Conservation (phyloP, 768 basidiomycete genomes). For the Russula foetens region DNA sequence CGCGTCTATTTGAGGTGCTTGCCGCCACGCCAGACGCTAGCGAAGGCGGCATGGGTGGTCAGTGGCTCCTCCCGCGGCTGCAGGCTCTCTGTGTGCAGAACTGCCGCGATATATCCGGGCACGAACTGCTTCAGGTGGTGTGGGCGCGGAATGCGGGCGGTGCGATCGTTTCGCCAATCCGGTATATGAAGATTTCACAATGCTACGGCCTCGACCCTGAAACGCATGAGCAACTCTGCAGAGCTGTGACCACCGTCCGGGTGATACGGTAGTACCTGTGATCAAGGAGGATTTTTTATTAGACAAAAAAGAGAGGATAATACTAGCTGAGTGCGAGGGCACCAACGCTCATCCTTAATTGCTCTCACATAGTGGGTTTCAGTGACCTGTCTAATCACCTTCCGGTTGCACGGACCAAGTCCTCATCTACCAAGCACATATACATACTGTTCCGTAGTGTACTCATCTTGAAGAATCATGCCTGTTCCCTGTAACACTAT, state of each 20-base stretch:
- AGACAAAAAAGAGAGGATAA: neutral
- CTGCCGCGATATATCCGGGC: constrained; percentile 26
- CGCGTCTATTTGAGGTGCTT: constrained; percentile 26
- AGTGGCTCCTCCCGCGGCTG: constrained; percentile 26
- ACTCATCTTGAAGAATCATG: neutral
- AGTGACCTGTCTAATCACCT: neutral
- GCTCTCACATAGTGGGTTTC: neutral
- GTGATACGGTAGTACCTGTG: constrained; percentile 10
- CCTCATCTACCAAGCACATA: constrained; percentile 9
- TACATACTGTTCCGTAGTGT: neutral
- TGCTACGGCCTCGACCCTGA: constrained; percentile 24
- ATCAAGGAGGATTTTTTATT: neutral
- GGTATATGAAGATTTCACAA: constrained; percentile 23
- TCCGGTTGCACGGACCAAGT: neutral
- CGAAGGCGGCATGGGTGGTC: constrained; percentile 1
- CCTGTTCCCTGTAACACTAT: constrained; percentile 5
- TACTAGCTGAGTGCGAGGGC: neutral
- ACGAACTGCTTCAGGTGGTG: constrained; percentile 26
- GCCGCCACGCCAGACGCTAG: constrained; percentile 17
- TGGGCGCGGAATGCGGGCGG: constrained; percentile 20
- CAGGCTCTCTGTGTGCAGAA: constrained; percentile 25
- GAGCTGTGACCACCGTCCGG: constrained; percentile 23
- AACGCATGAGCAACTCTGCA: constrained; percentile 21
- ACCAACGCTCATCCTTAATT: neutral
- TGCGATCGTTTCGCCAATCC: constrained; percentile 21